Base-by-base conservation (phyloP, 257 asterid genomes). In the Nicotiana noctiflora region DNA sequence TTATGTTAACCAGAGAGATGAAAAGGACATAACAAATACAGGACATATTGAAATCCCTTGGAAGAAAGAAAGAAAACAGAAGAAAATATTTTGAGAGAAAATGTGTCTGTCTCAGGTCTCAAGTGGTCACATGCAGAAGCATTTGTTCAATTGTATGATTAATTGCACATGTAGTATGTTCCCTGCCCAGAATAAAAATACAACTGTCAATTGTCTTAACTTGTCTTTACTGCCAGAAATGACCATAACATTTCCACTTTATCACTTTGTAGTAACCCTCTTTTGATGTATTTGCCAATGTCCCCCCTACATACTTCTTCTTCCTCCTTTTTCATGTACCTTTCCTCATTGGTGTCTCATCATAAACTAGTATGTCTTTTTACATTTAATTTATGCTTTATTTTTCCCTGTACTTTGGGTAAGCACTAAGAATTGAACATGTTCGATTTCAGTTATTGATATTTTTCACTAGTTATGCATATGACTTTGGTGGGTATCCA, bases 151-250 rank as follows among this genome's bases (percentile, higher is more conserved):
- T 72, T 72, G 14, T 83, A 91, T 87, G 88, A 91, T 46, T 79
- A 62, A 63, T 87, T 85, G 95, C 96, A 94, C 97, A 92, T 91
- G 97, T 86, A 80, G 61, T 52, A 46, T 90, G 96, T 89, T 90
- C 95, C 96, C 87, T 84, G 70, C 83, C 87, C 86, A 87, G 80
- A 81, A 87, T 84, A 91, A 90, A 75, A 67, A 67, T 84, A 89
- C 93, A 89, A 85, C 92, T 90, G 92, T 89, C 94, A 86, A 83
- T 31, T 85, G 57, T 31, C 89, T 68, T 85, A 44, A 27, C 83
- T 81, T 87, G 92, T 88, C 91, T 81, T 87, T 83, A 75, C 79
- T 83, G 59, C 89, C 81, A 81, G 80, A 87, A 87, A 82, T 87
- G 84, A 80, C 83, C 84, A 79, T 82, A 78, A 76, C 70, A 55